phyloP scores from a whole-genome alignment of 2,329 filamentous ascomycete species.

The Talaromyces sp. region DNA sequence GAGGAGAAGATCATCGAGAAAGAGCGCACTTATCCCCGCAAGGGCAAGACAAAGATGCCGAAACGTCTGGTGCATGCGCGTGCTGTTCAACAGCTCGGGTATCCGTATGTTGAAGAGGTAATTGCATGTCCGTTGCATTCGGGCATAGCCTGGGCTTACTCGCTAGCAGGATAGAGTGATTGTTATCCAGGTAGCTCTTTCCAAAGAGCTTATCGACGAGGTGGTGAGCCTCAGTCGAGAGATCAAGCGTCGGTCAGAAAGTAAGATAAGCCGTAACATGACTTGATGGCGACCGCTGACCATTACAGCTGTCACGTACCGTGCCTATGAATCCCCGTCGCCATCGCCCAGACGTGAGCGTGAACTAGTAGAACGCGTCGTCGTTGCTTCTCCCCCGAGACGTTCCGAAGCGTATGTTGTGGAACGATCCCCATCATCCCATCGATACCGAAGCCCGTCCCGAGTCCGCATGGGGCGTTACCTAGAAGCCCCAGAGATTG shows the following conservation, averaged over 20 bases:
- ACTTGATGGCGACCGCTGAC: background rate
- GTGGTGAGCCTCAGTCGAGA: conserved; percentile 76
- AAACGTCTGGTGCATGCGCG: conserved; percentile 71
- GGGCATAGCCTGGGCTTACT: background rate
- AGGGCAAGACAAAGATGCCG: conserved; percentile 85
- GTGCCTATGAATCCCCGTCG: conserved; percentile 12
- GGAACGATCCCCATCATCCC: conserved; percentile 22
- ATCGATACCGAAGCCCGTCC: conserved; percentile 20
- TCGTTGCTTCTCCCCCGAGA: conserved; percentile 14
- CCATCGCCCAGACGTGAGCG: conserved; percentile 9
- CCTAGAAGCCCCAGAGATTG: conserved; percentile 20
- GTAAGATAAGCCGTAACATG: conserved; percentile 14
- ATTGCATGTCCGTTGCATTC: conserved; percentile 19
- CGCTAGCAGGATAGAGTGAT: conserved; percentile 65
- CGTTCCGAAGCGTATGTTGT: conserved; percentile 20
- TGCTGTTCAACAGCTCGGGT: conserved; percentile 76
- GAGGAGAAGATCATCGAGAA: conserved; percentile 32
- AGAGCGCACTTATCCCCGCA: conserved; percentile 60
- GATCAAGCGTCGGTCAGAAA: conserved; percentile 27
- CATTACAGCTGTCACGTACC: background rate
- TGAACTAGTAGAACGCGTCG: conserved; percentile 11
- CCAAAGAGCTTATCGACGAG: conserved; percentile 87
- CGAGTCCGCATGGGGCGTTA: conserved; percentile 19
- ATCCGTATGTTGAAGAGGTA: conserved; percentile 83
- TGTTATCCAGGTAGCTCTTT: conserved; percentile 75